Base-by-base conservation (phyloP, 768 basidiomycete species). In the Trichaptum fuscoviolaceum region DNA sequence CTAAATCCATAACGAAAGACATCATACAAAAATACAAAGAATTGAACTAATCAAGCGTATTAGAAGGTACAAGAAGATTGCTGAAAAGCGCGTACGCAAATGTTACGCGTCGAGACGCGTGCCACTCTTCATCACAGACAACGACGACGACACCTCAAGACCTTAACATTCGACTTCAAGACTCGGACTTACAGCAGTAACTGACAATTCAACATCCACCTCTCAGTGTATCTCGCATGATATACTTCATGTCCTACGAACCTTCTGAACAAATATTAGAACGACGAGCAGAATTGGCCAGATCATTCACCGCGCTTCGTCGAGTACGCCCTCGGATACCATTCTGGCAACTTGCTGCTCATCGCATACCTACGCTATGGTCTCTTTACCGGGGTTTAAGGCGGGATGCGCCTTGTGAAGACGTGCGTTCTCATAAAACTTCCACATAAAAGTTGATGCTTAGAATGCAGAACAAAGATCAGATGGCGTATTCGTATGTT, bases 321-420 rank as follows among this genome's bases (percentile, higher is more conserved):
- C 85, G 88, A 34, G 78, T 86, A 6, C 81, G 86, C 12, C 85
- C 90, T 9, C 80, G 82, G 24, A 80, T 84, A 2, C 87, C 90
- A 2, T 91, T 93, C 71, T 93, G 82, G 71, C 73, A 83, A 62
- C 86, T 93, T 27, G 79, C 82, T 0, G 88, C 87, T 0, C 94
- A 96, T 74, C 84, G 88, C 24, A 76, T 88, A 27, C 93, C 94
- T 2, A 93, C 92, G 0, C 74, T 90, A 70, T 92, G 91, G 90
- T 75, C 80, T 0, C 77, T 95, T 5, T 96, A 95, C 74, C 83
- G 92, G 24, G 85, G 86, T 3, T 80, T 96, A 17, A 75, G 92
- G 62, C 77, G 81, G 30, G 71, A 81, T 57, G 81, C 90, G 7
- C 84, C 85, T 0, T 81, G 81, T 17, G 81, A 83, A 27, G 79